Percentiles rank a stretch among this genome's conserved stretches.
phyloP scores from a whole-genome alignment of 2,329 filamentous ascomycete genomes.

The Huntiella abstrusa region DNA sequence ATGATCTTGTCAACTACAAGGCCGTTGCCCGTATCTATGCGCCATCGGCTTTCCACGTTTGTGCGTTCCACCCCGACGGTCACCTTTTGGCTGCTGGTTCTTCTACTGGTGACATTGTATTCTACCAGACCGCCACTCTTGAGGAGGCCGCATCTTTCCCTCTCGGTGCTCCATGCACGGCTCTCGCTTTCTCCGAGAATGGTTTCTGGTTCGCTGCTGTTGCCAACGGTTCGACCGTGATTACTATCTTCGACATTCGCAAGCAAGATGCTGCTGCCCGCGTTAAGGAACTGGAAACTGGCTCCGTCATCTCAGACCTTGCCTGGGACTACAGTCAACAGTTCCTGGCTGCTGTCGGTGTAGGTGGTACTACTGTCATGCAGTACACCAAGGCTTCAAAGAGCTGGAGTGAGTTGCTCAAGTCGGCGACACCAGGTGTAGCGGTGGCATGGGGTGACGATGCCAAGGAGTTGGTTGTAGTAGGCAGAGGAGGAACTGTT shows the following conservation, averaged over 20 bases:
- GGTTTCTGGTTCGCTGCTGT: slow-evolving; percentile 86
- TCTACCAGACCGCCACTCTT: slow-evolving; percentile 73
- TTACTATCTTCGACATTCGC: slow-evolving; percentile 81
- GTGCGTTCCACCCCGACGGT: slow-evolving; percentile 90
- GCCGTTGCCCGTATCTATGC: slow-evolving; percentile 63
- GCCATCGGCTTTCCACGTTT: slow-evolving; percentile 54
- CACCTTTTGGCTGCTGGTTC: slow-evolving; percentile 77
- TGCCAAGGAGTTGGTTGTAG: slow-evolving; percentile 54
- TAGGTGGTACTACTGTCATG: slow-evolving; percentile 67
- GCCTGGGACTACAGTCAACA: slow-evolving; percentile 92
- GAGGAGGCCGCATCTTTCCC: slow-evolving; percentile 57
- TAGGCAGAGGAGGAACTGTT: slow-evolving; percentile 58
- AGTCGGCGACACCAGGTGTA: slow-evolving; percentile 53
- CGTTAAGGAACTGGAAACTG: slow-evolving; percentile 72
- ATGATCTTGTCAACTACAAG: slow-evolving; percentile 52
- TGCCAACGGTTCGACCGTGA: slow-evolving; percentile 54
- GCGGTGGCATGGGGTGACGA: slow-evolving; percentile 60
- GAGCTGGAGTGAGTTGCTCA: slow-evolving; percentile 72
- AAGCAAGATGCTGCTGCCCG: slow-evolving; percentile 70
- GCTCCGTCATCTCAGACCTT: slow-evolving; percentile 55
- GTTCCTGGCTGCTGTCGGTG: slow-evolving; percentile 67
- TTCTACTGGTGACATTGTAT: slow-evolving; percentile 60
- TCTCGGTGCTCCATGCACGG: slow-evolving; percentile 50
- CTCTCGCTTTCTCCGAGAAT: slow-evolving; percentile 82
- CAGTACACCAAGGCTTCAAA: slow-evolving; percentile 78